Conservation (phyloP, 306 rosid genomes). For the Hippophae gyantsensis region DNA sequence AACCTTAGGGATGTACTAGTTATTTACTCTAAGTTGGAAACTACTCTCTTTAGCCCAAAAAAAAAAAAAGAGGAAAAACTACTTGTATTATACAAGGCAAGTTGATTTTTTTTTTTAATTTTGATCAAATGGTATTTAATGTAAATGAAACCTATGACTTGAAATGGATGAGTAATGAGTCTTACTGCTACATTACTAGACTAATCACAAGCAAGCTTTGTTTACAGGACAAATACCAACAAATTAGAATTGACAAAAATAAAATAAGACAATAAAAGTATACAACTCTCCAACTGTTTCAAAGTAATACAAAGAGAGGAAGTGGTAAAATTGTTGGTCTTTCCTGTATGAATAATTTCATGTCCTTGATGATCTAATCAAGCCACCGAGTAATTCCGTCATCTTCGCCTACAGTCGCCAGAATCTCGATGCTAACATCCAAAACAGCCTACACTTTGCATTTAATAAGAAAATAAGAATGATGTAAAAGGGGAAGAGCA, state of each 20-base stretch:
- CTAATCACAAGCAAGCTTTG: too few relatives aligned
- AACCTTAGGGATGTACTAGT: too few relatives aligned
- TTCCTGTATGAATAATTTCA: constrained; percentile 1
- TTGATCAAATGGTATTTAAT: too few relatives aligned
- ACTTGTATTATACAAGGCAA: too few relatives aligned
- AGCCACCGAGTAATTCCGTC: constrained; percentile 95
- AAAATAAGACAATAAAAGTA: background rate
- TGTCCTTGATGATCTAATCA: constrained; percentile 31
- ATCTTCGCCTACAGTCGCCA: constrained; percentile 72
- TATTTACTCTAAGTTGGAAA: too few relatives aligned
- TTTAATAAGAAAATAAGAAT: constrained; percentile 1
- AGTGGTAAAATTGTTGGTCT: constrained; percentile 1
- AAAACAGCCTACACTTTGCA: constrained; percentile 63
- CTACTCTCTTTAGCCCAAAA: too few relatives aligned
- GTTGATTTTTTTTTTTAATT: too few relatives aligned
- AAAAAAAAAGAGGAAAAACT: too few relatives aligned
- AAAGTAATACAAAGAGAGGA: constrained; percentile 24
- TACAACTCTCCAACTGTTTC: constrained; percentile 33
- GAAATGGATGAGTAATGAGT: too few relatives aligned
- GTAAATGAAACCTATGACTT: too few relatives aligned
- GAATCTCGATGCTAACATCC: constrained; percentile 71
- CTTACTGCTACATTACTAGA: too few relatives aligned
- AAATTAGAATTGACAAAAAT: background rate
- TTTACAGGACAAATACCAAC: too few relatives aligned
- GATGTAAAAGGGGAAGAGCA: background rate